Conservation (phyloP, 1,139 yeast species). For the Lodderomyces theae region DNA sequence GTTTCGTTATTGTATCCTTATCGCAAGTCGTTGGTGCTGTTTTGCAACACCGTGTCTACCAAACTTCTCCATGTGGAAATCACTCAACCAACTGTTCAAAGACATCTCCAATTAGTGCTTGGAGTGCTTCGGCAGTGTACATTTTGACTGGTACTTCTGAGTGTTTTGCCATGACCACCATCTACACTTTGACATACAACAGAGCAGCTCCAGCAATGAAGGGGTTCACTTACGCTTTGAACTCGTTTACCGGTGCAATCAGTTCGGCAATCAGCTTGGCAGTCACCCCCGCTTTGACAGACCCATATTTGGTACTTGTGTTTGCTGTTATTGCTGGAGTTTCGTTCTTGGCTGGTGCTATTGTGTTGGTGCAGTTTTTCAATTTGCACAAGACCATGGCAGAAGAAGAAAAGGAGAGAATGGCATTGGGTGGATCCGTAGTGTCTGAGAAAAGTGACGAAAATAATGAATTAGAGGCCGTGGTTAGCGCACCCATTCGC, state of each 20-base stretch:
- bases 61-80: slow-evolving; percentile 39
- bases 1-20: slow-evolving; percentile 33
- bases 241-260: slow-evolving; percentile 58
- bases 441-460: background rate
- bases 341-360: slow-evolving; percentile 40
- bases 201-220: slow-evolving; percentile 68
- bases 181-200: slow-evolving; percentile 68
- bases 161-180: slow-evolving; percentile 67
- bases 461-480: background rate
- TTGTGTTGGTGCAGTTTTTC: slow-evolving; percentile 48
- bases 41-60: slow-evolving; percentile 34
- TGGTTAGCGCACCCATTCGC: background rate
- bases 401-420: slow-evolving; percentile 33
- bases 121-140: slow-evolving; percentile 53
- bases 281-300: slow-evolving; percentile 50
- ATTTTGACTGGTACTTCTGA: slow-evolving; percentile 62
- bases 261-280: slow-evolving; percentile 60
- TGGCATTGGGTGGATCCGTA: slow-evolving; percentile 12
- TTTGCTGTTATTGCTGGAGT: slow-evolving; percentile 51
- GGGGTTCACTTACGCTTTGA: slow-evolving; percentile 46
- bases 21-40: slow-evolving; percentile 44
- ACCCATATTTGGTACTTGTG: slow-evolving; percentile 56
- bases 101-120: slow-evolving; percentile 53
- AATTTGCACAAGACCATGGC: slow-evolving; percentile 54
- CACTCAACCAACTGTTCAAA: slow-evolving; percentile 49